Evolutionary conservation across 2,329 filamentous ascomycete genomes (phyloP), one percentile per base, ranked within the genome.

Genomic region (Cladophialophora psammophila): DNA sequence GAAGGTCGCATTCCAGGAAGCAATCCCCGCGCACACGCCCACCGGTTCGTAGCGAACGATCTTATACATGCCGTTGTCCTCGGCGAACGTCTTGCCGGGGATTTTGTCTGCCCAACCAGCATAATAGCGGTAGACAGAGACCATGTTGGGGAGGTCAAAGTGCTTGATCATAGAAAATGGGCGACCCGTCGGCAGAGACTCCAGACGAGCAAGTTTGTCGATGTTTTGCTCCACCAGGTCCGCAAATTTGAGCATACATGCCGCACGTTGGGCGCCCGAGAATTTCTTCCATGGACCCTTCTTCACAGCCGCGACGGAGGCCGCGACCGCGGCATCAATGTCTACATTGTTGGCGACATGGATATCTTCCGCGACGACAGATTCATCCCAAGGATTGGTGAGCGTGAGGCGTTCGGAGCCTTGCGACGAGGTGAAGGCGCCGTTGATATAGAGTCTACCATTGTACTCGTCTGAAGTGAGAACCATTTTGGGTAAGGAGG

Each of bases 51-150:
- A 63, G 12, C 40, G 57, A 5, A 88, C 69, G 88, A 86, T 65
- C 92, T 80, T 0, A 90, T 93, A 76, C 92, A 93, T 2, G 90
- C 90, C 70, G 93, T 84, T 79, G 92, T 94, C 54, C 12, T 89
- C 89, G 73, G 93, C 90, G 70, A 95, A 89, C 64, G 93, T 92
- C 85, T 94, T 93, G 80, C 93, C 93, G 80, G 89, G 86, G 72
- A 95, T 90, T 88, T 96, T 97, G 85, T 97, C 93, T 75, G 93
- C 91, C 89, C 91, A 96, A 69, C 93, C 93, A 76, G 87, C 93
- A 75, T 94, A 95, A 83, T 94, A 97, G 80, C 93, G 88, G 75
- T 97, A 80, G 81, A 86, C 90, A 76, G 85, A 89, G 72, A 87
- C 84, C 67, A 90, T 89, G 73, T 88, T 86, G 63, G 79, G 82